Evolutionary conservation across 805 yeast genomes (phyloP), one percentile per base, ranked within the genome.

Genomic region (Wickerhamiella nectarea): DNA sequence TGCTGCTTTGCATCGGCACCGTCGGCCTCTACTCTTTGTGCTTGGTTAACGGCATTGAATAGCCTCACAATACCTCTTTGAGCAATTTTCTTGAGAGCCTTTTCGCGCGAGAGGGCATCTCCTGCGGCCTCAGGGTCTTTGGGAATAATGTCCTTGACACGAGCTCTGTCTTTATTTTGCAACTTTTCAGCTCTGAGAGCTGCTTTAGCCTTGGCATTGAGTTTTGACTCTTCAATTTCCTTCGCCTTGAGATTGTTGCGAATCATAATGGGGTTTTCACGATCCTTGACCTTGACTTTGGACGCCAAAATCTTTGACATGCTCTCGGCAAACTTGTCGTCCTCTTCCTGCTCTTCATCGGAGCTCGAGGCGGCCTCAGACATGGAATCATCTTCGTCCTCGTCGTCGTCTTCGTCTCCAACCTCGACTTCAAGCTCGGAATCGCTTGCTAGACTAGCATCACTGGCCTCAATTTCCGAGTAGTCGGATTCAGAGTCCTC

Each of bases 201-300:
- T 51, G 79, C 70, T 55, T 75, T 77, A 9, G 95, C 97, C 59
- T 85, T 82, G 47, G 75, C 73, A 53, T 89, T 96, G 37, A 91
- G 66, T 56, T 80, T 82, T 41, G 82, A 84, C 25, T 77, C 72
- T 52, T 87, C 95, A 45, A 81, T 70, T 51, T 82, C 78, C 62
- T 78, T 79, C 0, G 78, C 72, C 34, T 71, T 68, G 51, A 80
- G 81, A 56, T 82, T 81, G 19, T 74, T 68, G 63, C 97, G 76
- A 6, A 89, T 87, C 63, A 89, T 70, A 45, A 89, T 83, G 2
- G 98, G 98, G 59, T 87, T 94, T 36, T 72, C 72, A 56, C 96
- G 71, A 56, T 81, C 85, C 54, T 89, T 81, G 0, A 95, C 93
- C 59, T 91, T 91, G 51, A 89, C 68, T 54, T 76, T 78, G 1